Evolutionary conservation across 2,329 filamentous ascomycete species (phyloP).

Genomic region (Chrysoporthe deuterocubensis): DNA sequence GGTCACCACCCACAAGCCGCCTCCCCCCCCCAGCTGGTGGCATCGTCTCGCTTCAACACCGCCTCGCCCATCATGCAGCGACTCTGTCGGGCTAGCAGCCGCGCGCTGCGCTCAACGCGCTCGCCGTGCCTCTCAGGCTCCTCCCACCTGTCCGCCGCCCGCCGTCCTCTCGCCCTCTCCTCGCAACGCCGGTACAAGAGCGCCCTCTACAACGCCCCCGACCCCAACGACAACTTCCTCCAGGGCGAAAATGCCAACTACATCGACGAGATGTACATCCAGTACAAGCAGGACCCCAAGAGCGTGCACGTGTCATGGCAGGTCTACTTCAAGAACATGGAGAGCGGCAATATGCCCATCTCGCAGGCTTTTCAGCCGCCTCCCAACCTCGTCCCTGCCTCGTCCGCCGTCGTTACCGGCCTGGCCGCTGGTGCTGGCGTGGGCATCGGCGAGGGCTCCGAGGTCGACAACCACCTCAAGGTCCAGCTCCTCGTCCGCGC

Average conservation of each 20-base stretch:
- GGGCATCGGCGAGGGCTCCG: conserved; percentile 70
- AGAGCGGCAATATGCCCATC: conserved; percentile 95
- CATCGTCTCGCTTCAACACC: conserved; percentile 7
- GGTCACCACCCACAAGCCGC: neutral
- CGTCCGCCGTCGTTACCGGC: conserved; percentile 76
- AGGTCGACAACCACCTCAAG: conserved; percentile 95
- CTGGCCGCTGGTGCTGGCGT: conserved; percentile 72
- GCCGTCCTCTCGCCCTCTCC: conserved; percentile 55
- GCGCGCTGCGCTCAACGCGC: conserved; percentile 38
- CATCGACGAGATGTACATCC: conserved; percentile 99
- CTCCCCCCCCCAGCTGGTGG: neutral
- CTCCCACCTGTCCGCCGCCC: conserved; percentile 45
- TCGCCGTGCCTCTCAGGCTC: conserved; percentile 45
- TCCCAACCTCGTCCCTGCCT: conserved; percentile 84
- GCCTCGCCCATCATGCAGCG: conserved; percentile 27
- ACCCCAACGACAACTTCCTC: conserved; percentile 94
- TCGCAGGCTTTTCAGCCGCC: conserved; percentile 96
- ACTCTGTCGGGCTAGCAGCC: conserved; percentile 28
- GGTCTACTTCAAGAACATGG: conserved; percentile 99
- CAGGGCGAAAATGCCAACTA: conserved; percentile 98
- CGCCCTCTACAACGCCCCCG: conserved; percentile 60
- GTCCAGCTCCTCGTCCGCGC: conserved; percentile 96
- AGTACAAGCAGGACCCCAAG: conserved; percentile 91
- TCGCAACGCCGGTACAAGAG: conserved; percentile 60
- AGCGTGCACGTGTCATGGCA: conserved; percentile 99